Conservation (phyloP, 768 basidiomycete species). For the Leucocoprinus birnbaumii region DNA sequence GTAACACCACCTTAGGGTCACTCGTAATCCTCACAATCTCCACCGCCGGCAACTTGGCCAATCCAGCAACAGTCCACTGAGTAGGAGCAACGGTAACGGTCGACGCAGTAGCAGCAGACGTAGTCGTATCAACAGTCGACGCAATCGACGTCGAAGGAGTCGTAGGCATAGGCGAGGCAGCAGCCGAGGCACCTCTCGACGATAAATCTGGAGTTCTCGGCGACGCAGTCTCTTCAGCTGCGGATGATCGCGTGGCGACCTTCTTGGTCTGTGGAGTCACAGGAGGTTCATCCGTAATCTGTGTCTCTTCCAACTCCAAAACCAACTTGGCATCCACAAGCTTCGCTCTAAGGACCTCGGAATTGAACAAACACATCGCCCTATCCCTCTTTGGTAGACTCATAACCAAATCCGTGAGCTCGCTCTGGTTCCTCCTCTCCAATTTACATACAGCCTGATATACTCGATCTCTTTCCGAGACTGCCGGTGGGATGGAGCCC, state of each 20-base stretch:
- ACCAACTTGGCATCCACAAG: conserved; percentile 81
- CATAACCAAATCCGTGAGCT: conserved; percentile 80
- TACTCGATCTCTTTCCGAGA: conserved; percentile 77
- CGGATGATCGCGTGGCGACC: conserved; percentile 19
- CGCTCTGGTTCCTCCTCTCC: conserved; percentile 54
- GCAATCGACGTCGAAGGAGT: conserved; percentile 45
- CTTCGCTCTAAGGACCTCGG: conserved; percentile 74
- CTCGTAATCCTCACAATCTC: conserved; percentile 71
- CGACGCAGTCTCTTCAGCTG: conserved; percentile 34
- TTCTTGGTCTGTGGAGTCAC: conserved; percentile 69
- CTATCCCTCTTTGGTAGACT: conserved; percentile 85
- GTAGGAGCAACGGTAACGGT: conserved; percentile 10
- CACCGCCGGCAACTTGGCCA: conserved; percentile 70
- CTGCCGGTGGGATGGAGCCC: conserved; percentile 47
- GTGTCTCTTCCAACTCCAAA: conserved; percentile 57
- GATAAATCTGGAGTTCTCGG: conserved; percentile 79
- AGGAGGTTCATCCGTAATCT: conserved; percentile 34
- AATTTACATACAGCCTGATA: conserved; percentile 60
- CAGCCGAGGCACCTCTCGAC: conserved; percentile 69
- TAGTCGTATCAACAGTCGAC: conserved; percentile 16
- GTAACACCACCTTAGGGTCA: conserved; percentile 47
- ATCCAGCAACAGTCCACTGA: conserved; percentile 62
- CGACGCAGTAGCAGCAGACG: conserved; percentile 19
- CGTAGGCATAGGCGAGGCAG: conserved; percentile 65
- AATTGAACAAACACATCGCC: conserved; percentile 88